Evolutionary conservation across 2,329 filamentous ascomycete species (phyloP), one percentile per base, ranked within the genome.

Genomic region (Aureobasidium sp.): DNA sequence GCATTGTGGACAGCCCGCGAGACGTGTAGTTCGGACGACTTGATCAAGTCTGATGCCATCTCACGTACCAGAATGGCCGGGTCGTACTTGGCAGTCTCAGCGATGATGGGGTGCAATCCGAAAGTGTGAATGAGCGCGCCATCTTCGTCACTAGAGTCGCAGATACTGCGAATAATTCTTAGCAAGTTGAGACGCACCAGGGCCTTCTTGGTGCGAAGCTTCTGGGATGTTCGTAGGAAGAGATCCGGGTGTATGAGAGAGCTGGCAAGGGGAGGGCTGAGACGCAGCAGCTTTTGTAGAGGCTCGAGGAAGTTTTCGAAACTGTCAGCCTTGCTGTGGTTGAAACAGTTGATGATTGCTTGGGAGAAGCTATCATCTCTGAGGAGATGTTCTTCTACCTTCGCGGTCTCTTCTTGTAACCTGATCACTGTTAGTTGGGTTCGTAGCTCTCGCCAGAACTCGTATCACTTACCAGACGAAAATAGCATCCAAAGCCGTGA

Each of bases 391-490:
- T 88, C 88, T 75, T 99, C 94, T 5, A 99, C 94, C 71, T 95
- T 95, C 64, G 94, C 92, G 1, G 94, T 99, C 75, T 99, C 94
- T 78, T 99, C 94, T 78, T 99, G 93, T 44, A 99, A 82, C 91
- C 85, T 85, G 30, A 61, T 3, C 62, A 37, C 61, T 27, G 39
- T 67, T 64, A 62, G 55, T 39, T 5, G 14, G 51, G 34, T 13
- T 21, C 25, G 4, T 53, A 36, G n/a, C 16, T 41, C n/a, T 14
- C n/a, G 14, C 27, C 14, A 6, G 30, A 11, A 27, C 14, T 21
- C n/a, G 30, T 3, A 3, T 3, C 27, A 73, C 82, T 68, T 76
- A 87, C 88, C 94, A 99, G 62, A 96, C 88, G 69, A 96, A 90
- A 62, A 99, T 97, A 64, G 94, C 93, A 75, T 99, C 95, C 63